Base-by-base conservation (phyloP, 2,329 filamentous ascomycete genomes). In the Ophiostoma pallidulum region DNA sequence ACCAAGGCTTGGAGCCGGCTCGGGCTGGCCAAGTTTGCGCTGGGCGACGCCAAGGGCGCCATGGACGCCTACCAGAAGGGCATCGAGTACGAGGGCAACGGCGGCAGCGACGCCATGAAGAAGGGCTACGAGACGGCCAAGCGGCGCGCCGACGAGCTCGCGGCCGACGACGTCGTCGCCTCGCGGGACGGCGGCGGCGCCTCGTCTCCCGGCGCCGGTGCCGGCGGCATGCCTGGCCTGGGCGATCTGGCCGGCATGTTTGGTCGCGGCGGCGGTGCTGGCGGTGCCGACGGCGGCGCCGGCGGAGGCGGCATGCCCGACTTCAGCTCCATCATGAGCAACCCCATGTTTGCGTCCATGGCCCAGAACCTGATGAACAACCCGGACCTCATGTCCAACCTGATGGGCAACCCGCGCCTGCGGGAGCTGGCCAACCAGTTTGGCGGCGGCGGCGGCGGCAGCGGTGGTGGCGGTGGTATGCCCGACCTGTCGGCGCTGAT, bases 341-440 rank as follows among this genome's bases (percentile, higher is more conserved):
- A 97, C 72, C 92, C 92, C 48, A 97, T 97, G 92, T 94, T 98
- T 70, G 80, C 89, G 43, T 86, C 78, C 69, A 96, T 97, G 89
- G 92, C 92, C 4, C 88, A 96, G 72, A 95, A 87, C 66, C 68
- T 98, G 47, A 97, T 97, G 92, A 87, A 81, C 69, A 96, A 98
- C 70, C 92, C 92, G 0, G 86, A 94, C 9, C 80, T 90, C 72
- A 84, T 97, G 80, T 77, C 74, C 63, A 92, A 89, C 64, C 68
- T 98, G 50, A 95, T 98, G 90, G 88, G 74, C 73, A 97, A 98
- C 72, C 92, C 92, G 3, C 78, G 82, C 52, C 70, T 97, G 53
- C 77, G 86, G 48, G 80, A 94, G 62, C 91, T 96, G 88, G 89
- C 88, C 39, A 81, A 84, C 60, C 78, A 77, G 58, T 89, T 94